Percentiles rank a stretch among this genome's conserved stretches.
Conservation (phyloP, 2,329 filamentous ascomycete genomes). For the Epichloe coenophiala region DNA sequence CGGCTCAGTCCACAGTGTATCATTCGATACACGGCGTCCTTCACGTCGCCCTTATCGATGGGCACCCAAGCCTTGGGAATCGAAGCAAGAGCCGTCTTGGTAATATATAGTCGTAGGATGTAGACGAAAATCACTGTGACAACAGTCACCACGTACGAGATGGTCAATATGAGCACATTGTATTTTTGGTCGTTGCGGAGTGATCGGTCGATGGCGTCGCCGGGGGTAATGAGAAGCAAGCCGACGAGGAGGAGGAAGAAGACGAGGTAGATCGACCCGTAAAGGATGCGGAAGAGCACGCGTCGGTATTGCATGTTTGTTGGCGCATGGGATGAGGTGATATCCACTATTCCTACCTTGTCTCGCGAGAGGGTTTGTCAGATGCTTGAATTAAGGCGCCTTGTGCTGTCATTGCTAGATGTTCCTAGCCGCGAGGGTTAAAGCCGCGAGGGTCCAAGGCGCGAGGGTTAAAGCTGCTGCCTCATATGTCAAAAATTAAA, state of each 20-base stretch:
- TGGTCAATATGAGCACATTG: conserved; percentile 72
- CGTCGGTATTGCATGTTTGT: conserved; percentile 14
- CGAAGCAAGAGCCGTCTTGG: conserved; percentile 59
- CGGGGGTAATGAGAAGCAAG: conserved; percentile 67
- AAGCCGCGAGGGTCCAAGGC: no score
- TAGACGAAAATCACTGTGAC: conserved; percentile 65
- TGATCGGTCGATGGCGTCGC: conserved; percentile 68
- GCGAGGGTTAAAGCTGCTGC: no score
- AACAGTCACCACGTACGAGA: conserved; percentile 61
- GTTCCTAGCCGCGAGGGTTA: no score
- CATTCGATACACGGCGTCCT: conserved; percentile 59
- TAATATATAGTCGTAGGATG: conserved; percentile 72
- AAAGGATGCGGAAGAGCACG: conserved; percentile 65
- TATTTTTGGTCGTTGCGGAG: conserved; percentile 51
- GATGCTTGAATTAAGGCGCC: no score
- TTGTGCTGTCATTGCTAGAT: no score
- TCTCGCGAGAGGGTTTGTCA: no score
- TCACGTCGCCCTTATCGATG: conserved; percentile 72
- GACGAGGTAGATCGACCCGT: conserved; percentile 63
- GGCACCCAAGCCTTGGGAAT: conserved; percentile 85
- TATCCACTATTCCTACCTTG: no score
- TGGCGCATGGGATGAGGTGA: not conserved
- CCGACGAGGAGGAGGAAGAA: conserved; percentile 60
- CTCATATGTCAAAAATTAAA: no score
- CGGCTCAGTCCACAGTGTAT: conserved; percentile 59